Percentiles rank a stretch among this genome's conserved stretches.
phyloP scores from a whole-genome alignment of 305 asterid species.

The Caryopteris hybrid region DNA sequence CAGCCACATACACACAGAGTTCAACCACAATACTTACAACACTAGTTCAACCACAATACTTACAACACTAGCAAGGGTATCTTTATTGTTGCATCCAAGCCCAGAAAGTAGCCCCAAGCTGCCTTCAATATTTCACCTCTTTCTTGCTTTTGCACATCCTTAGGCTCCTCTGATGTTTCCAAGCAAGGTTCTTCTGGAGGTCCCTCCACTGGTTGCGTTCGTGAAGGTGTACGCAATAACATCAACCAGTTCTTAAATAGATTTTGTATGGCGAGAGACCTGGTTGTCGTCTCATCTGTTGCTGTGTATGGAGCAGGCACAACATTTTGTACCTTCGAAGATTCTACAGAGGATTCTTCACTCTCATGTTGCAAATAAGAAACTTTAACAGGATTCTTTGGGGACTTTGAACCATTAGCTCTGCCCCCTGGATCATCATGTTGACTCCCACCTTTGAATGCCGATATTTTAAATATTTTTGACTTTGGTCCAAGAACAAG shows the following conservation, averaged over 20 bases:
- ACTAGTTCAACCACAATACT: constrained; percentile 24
- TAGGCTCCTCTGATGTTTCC: constrained; percentile 37
- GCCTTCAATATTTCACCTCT: constrained; percentile 37
- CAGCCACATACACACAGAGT: too few relatives aligned
- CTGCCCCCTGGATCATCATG: constrained; percentile 60
- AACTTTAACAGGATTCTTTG: constrained; percentile 51
- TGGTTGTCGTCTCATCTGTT: constrained; percentile 41
- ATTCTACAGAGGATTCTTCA: constrained; percentile 54
- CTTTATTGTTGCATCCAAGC: constrained; percentile 67
- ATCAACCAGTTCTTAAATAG: constrained; percentile 75
- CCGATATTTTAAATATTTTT: constrained; percentile 57
- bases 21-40: background rate
- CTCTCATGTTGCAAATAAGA: constrained; percentile 65
- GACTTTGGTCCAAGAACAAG: constrained; percentile 44
- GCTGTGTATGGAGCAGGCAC: constrained; percentile 52
- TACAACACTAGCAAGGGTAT: constrained; percentile 72
- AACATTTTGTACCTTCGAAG: constrained; percentile 48
- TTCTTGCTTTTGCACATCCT: constrained; percentile 36
- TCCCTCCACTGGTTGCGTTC: constrained; percentile 35
- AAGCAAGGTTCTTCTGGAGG: constrained; percentile 39
- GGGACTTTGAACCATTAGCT: constrained; percentile 54
- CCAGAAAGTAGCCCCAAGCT: constrained; percentile 51
- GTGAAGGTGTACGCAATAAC: constrained; percentile 52
- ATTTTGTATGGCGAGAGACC: constrained; percentile 62
- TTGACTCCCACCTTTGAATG: constrained; percentile 69